Percentiles rank a stretch among this genome's conserved stretches.
These are phyloP conservation scores for Gossypium anomalum DNA, from an alignment of 345 rosid genomes.

Conservation along the genomic window DNA sequence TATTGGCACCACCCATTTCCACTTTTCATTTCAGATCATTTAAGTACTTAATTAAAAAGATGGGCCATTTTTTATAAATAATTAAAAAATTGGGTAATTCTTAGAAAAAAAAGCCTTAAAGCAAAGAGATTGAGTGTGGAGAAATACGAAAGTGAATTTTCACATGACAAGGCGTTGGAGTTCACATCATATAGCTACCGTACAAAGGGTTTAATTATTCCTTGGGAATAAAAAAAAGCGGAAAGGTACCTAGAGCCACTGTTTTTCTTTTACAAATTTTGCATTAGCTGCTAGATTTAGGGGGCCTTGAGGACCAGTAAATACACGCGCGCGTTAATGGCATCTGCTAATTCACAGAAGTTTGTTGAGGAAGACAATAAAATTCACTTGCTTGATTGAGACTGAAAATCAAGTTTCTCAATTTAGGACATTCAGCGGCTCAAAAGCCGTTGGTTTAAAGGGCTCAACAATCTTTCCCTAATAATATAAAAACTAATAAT, in stretches of 20 bases:
- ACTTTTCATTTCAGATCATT: no score
- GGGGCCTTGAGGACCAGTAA: neutral
- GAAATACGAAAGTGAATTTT: no score
- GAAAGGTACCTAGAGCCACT: constrained; percentile 5
- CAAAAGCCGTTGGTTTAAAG: neutral
- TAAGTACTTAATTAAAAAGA: no score
- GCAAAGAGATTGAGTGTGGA: no score
- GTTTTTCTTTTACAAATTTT: neutral
- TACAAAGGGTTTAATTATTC: neutral
- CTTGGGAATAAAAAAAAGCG: neutral
- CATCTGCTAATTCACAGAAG: neutral
- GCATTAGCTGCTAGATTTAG: constrained; percentile 9
- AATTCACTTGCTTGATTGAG: neutral
- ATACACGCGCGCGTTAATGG: neutral
- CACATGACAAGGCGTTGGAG: no score
- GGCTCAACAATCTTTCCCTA: neutral
- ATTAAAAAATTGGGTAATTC: no score
- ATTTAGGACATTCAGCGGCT: neutral
- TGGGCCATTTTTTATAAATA: no score
- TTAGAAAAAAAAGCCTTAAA: no score
- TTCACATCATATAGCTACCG: no score
- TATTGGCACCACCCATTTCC: no score
- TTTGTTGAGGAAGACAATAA: neutral
- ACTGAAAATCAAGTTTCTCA: neutral
- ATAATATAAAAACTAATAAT: no score